These are phyloP conservation scores for Solanum peruvianum DNA, from an alignment of 257 asterid species.

Conservation along the genomic window DNA sequence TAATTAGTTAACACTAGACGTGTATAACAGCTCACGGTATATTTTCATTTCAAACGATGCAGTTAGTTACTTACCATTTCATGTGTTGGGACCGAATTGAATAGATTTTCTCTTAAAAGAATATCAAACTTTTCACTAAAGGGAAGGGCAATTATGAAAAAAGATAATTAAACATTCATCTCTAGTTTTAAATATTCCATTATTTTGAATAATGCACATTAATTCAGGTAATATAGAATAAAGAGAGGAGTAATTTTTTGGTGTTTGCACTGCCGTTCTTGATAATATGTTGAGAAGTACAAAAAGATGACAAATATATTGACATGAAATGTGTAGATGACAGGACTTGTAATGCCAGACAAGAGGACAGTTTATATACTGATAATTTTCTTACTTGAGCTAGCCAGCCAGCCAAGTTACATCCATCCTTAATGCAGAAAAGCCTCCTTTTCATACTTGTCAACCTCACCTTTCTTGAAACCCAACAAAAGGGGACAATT, in stretches of 20 bases:
- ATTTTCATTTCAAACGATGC: background rate
- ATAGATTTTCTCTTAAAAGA: background rate
- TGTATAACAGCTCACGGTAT: background rate
- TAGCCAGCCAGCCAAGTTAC: background rate
- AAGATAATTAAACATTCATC: background rate
- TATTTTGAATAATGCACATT: background rate
- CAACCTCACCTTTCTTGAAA: background rate
- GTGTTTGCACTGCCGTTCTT: background rate
- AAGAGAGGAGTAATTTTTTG: background rate
- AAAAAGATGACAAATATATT: background rate
- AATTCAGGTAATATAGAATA: background rate
- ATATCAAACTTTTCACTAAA: background rate
- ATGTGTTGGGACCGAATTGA: background rate
- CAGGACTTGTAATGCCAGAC: background rate
- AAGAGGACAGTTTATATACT: background rate
- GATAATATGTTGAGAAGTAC: background rate
- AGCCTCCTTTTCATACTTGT: background rate
- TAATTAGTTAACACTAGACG: background rate
- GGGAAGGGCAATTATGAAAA: background rate
- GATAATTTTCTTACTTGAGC: background rate
- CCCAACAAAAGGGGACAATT: background rate
- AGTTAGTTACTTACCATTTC: background rate
- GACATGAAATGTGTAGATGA: background rate
- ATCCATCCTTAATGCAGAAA: background rate
- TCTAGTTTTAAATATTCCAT: too few species aligned